Evolutionary conservation across 2,329 filamentous ascomycete species (phyloP), one percentile per base, ranked within the genome.

Genomic region (Penicillium sclerotigenum): DNA sequence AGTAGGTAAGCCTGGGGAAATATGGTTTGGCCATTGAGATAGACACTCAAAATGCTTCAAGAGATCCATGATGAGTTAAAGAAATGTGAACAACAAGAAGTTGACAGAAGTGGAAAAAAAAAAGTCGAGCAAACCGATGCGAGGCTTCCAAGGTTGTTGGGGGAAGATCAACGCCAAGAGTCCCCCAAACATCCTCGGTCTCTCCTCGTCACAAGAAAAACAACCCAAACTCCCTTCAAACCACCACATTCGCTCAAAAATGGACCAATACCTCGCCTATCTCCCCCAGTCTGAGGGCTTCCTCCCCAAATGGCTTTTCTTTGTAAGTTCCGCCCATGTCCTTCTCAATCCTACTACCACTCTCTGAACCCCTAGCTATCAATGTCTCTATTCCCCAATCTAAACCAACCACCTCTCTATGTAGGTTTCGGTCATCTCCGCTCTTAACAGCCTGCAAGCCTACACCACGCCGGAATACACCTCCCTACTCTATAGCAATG

Each of bases 381-480:
- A 24, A 22, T 40, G 10, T 13, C 8, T 8, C 28, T 20, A 47
- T 47, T n/a, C 31, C 14, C 42, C 36, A 50, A 38, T 48, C 56
- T 59, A 9, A 58, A 47, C 55, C 45, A 20, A 51, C 11, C 16
- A 42, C 37, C 41, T 40, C 49, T 47, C 22, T 14, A 14, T 24
- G 33, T 47, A 26, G 93, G 83, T 96, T 70, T 91, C 91, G 54
- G 70, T 91, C 54, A 83, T 95, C 55, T 91, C 93, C 29, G 81
- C 94, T 57, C 87, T 85, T 68, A 99, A 99, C 80, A 88, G 86
- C 34, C 72, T 95, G 45, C 92, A 97, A 79, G 86, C 89, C 70
- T 95, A 96, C 76, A 68, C 79, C 34, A 95, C 91, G 18, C 81
- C 92, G 4, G 81, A 86, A 73, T 95, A 90, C 77, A 91, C 91